Conservation (phyloP, 306 rosid genomes). For the Comarum palustre region DNA sequence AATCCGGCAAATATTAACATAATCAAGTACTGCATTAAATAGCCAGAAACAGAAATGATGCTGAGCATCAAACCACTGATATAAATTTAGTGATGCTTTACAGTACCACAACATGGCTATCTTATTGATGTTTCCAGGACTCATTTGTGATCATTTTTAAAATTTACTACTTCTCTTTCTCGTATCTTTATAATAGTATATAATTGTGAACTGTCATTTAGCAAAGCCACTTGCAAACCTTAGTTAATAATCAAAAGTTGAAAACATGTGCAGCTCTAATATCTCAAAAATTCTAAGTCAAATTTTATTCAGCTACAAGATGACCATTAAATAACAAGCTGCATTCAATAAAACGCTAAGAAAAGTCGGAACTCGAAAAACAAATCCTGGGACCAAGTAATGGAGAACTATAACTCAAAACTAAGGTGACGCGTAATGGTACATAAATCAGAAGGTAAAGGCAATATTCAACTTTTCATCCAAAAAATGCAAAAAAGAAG, state of each 20-base stretch:
- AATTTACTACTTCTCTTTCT: neutral
- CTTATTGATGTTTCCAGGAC: neutral
- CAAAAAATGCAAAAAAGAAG: too few relatives aligned
- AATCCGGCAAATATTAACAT: neutral
- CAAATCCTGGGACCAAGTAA: neutral
- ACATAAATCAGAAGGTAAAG: neutral
- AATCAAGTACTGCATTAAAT: neutral
- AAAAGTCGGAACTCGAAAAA: neutral
- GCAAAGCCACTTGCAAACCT: too few relatives aligned
- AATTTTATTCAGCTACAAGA: too few relatives aligned
- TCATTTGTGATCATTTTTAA: neutral
- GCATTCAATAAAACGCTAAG: neutral
- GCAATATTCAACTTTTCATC: too few relatives aligned
- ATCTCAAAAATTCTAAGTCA: too few relatives aligned
- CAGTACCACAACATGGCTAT: neutral
- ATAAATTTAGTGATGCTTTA: neutral
- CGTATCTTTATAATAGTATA: neutral
- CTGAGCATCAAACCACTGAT: neutral
- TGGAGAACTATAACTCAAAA: neutral
- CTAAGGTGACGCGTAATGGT: neutral
- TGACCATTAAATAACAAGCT: neutral
- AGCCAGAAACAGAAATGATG: neutral
- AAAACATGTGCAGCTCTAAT: too few relatives aligned
- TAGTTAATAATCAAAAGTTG: too few relatives aligned
- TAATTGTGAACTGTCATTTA: neutral